Percentiles rank a stretch among this genome's conserved stretches.
Conservation (phyloP, 2,329 filamentous ascomycete species). For the Anthostomella pinea region DNA sequence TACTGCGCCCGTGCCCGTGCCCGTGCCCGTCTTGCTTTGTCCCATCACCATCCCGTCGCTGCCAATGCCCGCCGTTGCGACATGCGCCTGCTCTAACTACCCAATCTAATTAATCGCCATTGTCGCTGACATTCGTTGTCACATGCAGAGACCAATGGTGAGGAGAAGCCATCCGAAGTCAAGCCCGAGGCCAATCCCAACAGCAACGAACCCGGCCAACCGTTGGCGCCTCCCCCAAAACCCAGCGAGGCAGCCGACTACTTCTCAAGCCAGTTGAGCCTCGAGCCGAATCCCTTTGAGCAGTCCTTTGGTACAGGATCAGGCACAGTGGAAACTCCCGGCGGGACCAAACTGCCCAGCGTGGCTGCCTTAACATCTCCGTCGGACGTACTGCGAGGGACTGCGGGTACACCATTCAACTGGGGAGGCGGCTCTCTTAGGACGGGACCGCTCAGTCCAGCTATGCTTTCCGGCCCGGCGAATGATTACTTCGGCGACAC, state of each 20-base stretch:
- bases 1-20: background rate
- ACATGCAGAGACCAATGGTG: constrained; percentile 40
- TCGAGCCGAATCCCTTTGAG: constrained; percentile 96
- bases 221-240: constrained; percentile 69
- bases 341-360: constrained; percentile 78
- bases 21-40: no score
- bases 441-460: constrained; percentile 90
- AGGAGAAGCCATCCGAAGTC: constrained; percentile 45
- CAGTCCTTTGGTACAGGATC: constrained; percentile 75
- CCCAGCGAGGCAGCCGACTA: constrained; percentile 59
- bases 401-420: constrained; percentile 69
- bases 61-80: no score
- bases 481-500: constrained; percentile 88
- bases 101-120: constrained; percentile 14
- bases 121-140: constrained; percentile 24
- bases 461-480: constrained; percentile 86
- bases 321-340: constrained; percentile 72
- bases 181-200: constrained; percentile 50
- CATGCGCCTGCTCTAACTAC: constrained; percentile 3
- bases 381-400: constrained; percentile 72
- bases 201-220: constrained; percentile 58
- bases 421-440: constrained; percentile 84
- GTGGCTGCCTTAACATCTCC: constrained; percentile 91
- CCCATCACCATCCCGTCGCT: no score
- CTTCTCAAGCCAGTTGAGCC: constrained; percentile 64